Base-by-base conservation (phyloP, 345 rosid species). In the Salix koriyanagi region DNA sequence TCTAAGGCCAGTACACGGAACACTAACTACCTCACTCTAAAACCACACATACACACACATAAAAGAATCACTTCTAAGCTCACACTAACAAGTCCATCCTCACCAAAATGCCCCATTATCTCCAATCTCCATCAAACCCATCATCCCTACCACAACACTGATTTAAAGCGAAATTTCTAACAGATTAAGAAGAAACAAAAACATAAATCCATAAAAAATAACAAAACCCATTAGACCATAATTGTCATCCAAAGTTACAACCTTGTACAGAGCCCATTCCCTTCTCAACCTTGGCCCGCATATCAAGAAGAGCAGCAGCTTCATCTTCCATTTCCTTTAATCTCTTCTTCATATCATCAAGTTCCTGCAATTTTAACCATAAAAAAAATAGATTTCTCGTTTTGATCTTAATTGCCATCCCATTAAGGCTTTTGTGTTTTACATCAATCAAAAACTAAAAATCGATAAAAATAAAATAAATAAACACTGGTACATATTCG, bases 241-340 rank as follows among this genome's bases (percentile, higher is more conserved):
- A 18, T 50, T 50, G 58, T 28, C 7, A 1, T 7, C 19, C 8
- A 50, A 50, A 44, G 30, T 15, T 6, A 34, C 12, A 9, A 77
- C 80, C 75, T 71, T 77, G 80, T 6, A 67, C 42, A 65, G 75
- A 71, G 66, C 75, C 69, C 80, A 77, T 77, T 26, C 65, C 80
- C 56, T 65, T 77, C 61, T 71, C 80, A 7, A 77, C 80, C 42
- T 77, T 77, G 70, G 75, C 75, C 65, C 65, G 75, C 80, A 77
- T 77, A 28, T 77, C 80, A 5, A 70, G 70, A 19, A 77, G 70
- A 64, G 80, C 75, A 50, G 80, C 75, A 44, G 80, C 80, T 77
- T 77, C 75, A 23, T 77, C 80, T 9, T 77, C 80, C 80, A 77
- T 77, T 64, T 77, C 80, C 65, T 77, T 70, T 41, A 77, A 36